A percentile compares a stretch with the other conserved stretches of the same genome.
phyloP scores from a whole-genome alignment of 208 protist species.

The Willaertia magna region DNA sequence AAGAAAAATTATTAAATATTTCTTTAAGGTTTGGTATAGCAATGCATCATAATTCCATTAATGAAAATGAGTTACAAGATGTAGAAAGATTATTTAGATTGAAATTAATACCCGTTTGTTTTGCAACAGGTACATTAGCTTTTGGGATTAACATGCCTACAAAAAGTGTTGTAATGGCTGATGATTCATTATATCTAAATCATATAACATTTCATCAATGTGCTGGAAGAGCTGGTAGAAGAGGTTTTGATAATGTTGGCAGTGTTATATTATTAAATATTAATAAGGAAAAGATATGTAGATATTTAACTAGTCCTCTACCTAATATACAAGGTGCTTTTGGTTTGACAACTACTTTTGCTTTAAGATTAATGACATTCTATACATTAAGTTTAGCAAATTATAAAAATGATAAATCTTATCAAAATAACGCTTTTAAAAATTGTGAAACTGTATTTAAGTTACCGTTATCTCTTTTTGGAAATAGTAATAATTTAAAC shows the following conservation, averaged over 20 bases:
- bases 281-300: neutral
- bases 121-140: neutral
- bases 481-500: neutral
- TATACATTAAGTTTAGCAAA: too few species aligned
- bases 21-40: neutral
- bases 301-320: neutral
- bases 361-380: neutral
- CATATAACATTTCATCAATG: neutral
- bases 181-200: neutral
- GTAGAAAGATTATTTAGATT: neutral
- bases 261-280: neutral
- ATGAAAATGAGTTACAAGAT: neutral
- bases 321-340: neutral
- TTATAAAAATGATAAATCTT: neutral
- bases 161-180: neutral
- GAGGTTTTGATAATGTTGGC: slow-evolving; percentile 6
- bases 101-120: neutral
- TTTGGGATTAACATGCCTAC: neutral
- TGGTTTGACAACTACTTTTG: neutral
- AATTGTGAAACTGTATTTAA: neutral
- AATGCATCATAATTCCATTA: neutral
- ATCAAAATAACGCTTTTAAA: neutral
- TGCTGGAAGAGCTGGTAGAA: neutral
- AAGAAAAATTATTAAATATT: neutral
- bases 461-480: neutral